Base-by-base conservation (phyloP, 768 basidiomycete genomes). In the Suillus luteus region DNA sequence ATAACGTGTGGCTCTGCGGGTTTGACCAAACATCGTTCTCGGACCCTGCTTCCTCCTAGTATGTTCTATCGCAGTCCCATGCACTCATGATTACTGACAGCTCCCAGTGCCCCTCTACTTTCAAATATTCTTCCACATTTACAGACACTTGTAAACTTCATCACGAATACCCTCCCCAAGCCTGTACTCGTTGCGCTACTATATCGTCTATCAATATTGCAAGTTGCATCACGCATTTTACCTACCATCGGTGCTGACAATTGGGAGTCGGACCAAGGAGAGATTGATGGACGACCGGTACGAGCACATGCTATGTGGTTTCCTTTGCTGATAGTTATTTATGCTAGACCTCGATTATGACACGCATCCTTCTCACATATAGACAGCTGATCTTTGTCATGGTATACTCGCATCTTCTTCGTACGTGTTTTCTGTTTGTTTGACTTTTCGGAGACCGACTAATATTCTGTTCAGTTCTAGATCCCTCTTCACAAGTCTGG, bases 401-500 rank as follows among this genome's bases (percentile, higher is more conserved):
- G 24, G 92, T 93, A 3, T 95, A 95, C 71, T 93, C 93, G 0
- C 91, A 95, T 72, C 79, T 95, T 5, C 82, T 95, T 19, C 79
- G 93, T 95, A 69, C 71, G 92, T 83, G 6, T 57, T 14, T 54
- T 17, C 35, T 64, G 22, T 41, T 44, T 62, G 31, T 1, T 51
- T 54, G 37, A 7, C 9, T 60, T 35, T 62, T 46, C 27, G 19
- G 61, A 15, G 12, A 33, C 14, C 37, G 6, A 31, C 57, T 72
- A 14, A 65, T 59, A 46, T 48, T 40, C 35, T n/a, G n/a, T 61
- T 37, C 60, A 93, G 93, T 95, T 52, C 79, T 95, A 60, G 93
- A 95, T 69, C 90, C 92, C 70, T 90, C 92, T 22, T 92, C 91
- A n/a, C 93, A 94, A 71, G 86, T 93, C 57, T 95, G 93, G 93